phyloP scores from a whole-genome alignment of 305 asterid genomes.

The Solanum hybrid region DNA sequence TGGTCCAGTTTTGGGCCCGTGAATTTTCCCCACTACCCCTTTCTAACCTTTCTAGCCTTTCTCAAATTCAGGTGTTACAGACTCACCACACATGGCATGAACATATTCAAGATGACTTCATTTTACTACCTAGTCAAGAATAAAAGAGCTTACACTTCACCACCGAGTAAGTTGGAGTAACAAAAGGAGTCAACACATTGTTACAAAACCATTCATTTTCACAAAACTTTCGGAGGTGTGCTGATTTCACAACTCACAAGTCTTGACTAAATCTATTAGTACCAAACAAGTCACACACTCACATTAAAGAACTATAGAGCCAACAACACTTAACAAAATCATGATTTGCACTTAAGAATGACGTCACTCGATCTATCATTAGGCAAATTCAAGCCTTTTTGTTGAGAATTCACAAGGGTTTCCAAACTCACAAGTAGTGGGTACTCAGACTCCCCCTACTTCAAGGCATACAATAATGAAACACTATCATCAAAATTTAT shows the following conservation, averaged over 20 bases:
- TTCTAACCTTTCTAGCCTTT: neutral
- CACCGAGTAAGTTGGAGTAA: neutral
- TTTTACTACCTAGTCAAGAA: neutral
- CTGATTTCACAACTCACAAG: neutral
- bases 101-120: neutral
- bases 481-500: neutral
- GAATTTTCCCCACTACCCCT: neutral
- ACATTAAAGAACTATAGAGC: no score
- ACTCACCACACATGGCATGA: neutral
- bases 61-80: neutral
- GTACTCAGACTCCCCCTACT: neutral
- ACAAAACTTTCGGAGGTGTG: neutral
- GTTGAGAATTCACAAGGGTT: neutral
- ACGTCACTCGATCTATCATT: neutral
- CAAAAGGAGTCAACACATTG: neutral
- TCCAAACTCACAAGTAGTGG: neutral
- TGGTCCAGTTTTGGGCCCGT: neutral
- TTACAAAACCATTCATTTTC: neutral
- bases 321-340: neutral
- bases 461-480: neutral
- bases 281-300: neutral
- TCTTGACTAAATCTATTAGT: neutral
- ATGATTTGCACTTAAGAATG: neutral
- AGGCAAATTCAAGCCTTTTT: neutral
- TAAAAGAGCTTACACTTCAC: neutral